Base-by-base conservation (phyloP, 1,139 yeast genomes). In the Pneumocystis carinii region DNA sequence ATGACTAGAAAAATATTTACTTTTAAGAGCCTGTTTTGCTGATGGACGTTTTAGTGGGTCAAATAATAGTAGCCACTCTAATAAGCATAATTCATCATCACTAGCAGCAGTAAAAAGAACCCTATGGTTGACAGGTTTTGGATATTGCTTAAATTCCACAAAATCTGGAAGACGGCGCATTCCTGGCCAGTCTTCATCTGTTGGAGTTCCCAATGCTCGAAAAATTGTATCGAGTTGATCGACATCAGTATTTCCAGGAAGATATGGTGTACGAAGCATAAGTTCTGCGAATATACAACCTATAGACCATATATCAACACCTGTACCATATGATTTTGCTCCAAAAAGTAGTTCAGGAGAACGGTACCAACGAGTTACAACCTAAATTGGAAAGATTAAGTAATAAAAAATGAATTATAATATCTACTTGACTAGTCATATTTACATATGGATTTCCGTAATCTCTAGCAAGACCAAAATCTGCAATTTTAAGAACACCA, bases 281-380 rank as follows among this genome's bases (percentile, higher is more conserved):
- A 92, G 77, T 72, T 94, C 99, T 0, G 96, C 98, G 68, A 92
- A 79, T 10, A 94, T 92, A 73, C 98, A 92, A 0, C 98, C 98
- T 10, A 90, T 89, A 0, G 98, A 97, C 98, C 98, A 92, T 62
- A 89, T 74, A 74, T 92, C 70, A 59, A 92, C 86, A 0, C 97
- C 92, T 0, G 97, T 96, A 0, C 97, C 87, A 72, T 92, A 92
- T 75, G 92, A 96, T 61, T 96, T 77, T 1, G 96, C 90, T 0
- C 98, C 98, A 55, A 92, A 75, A 56, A 92, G 76, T 59, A 92
- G 77, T 72, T 92, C 98, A 0, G 98, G 97, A 0, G 98, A 97
- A 68, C 98, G 79, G 73, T 92, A 92, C 98, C 98, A 92, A 66
- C 92, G 92, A 0, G 98, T 92, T 10, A 92, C 98, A 63, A 92